phyloP scores from a whole-genome alignment of 2,329 filamentous ascomycete genomes.

The Ophiostoma tasmaniense region DNA sequence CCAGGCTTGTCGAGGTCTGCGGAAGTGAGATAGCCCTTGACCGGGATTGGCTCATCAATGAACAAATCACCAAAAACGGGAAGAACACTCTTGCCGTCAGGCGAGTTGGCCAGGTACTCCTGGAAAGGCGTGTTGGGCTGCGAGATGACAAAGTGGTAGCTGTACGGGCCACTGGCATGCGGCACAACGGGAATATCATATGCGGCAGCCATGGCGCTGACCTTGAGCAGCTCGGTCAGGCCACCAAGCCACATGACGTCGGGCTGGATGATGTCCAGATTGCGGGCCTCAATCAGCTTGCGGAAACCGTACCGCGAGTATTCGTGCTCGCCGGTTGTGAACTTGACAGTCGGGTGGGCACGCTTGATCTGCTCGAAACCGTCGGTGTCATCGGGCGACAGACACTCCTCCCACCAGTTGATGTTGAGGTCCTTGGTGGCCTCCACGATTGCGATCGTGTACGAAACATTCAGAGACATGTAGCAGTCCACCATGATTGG shows the following conservation, averaged over 20 bases:
- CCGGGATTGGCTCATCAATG: conserved; percentile 80
- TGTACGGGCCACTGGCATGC: conserved; percentile 90
- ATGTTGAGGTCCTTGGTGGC: conserved; percentile 76
- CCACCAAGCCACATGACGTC: conserved; percentile 98
- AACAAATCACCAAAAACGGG: conserved; percentile 92
- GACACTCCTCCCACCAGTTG: conserved; percentile 96
- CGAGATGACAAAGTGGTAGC: conserved; percentile 91
- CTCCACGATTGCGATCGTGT: conserved; percentile 85
- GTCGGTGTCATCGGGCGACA: conserved; percentile 85
- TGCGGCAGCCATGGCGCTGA: conserved; percentile 78
- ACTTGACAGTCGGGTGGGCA: conserved; percentile 82
- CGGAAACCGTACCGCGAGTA: conserved; percentile 92
- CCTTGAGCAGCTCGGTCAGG: conserved; percentile 82
- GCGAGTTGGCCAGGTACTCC: conserved; percentile 88
- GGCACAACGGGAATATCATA: conserved; percentile 93
- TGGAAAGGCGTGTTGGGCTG: conserved; percentile 92
- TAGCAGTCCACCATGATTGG: conserved; percentile 95
- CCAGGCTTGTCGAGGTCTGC: conserved; percentile 79
- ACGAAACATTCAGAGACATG: conserved; percentile 88
- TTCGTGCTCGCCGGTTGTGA: conserved; percentile 93
- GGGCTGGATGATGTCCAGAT: conserved; percentile 88
- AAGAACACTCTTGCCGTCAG: conserved; percentile 80
- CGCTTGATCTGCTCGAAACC: conserved; percentile 85
- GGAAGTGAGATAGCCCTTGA: conserved; percentile 70
- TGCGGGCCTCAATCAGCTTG: conserved; percentile 83